These are phyloP conservation scores for Fraxinus angustifolia DNA, from an alignment of 305 asterid species.

Conservation along the genomic window DNA sequence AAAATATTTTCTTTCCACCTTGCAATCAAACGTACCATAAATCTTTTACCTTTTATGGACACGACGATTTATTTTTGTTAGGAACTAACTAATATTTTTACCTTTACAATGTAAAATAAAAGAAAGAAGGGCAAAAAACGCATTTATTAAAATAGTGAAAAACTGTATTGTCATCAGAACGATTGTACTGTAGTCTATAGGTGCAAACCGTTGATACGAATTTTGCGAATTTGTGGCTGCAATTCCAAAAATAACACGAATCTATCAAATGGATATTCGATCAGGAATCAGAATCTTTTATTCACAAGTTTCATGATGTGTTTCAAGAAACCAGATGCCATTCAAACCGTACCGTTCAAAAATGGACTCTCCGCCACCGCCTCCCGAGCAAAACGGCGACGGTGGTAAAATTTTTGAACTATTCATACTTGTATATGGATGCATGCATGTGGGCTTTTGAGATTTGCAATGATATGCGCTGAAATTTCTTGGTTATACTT, in stretches of 20 bases:
- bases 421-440: neutral
- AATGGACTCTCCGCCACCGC: slow-evolving; percentile 30
- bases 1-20: too few relatives aligned
- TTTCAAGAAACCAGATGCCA: slow-evolving; percentile 31
- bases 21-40: too few relatives aligned
- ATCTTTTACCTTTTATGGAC: too few relatives aligned
- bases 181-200: neutral
- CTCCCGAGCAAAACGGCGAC: slow-evolving; percentile 49
- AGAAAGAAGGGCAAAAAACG: neutral
- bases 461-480: neutral
- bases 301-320: slow-evolving; percentile 26
- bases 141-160: neutral
- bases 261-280: slow-evolving; percentile 56
- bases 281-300: slow-evolving; percentile 43
- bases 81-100: too few relatives aligned
- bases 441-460: slow-evolving; percentile 12
- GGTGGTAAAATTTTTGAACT: slow-evolving; percentile 19
- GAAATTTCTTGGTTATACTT: neutral
- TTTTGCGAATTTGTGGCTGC: slow-evolving; percentile 32
- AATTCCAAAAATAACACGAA: slow-evolving; percentile 16
- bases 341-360: slow-evolving; percentile 48
- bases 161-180: neutral
- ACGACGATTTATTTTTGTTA: too few relatives aligned
- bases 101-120: too few relatives aligned
- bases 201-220: neutral